phyloP scores from a whole-genome alignment of 768 basidiomycete genomes.

The Trametes elegans region DNA sequence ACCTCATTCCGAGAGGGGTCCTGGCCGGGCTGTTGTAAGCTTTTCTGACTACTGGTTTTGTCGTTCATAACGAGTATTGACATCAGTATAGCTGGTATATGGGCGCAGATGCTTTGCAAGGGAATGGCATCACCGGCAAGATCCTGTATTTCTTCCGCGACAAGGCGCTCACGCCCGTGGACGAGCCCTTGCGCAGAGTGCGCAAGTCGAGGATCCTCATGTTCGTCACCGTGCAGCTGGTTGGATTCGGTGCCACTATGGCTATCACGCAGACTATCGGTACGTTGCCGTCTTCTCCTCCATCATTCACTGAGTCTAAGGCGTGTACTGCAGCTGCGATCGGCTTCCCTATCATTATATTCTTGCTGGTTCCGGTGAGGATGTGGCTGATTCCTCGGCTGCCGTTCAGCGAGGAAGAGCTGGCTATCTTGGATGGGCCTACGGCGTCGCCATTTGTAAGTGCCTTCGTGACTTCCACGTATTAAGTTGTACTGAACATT shows the following conservation, averaged over 20 bases:
- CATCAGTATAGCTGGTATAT: constrained; percentile 72
- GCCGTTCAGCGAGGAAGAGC: constrained; percentile 73
- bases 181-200: constrained; percentile 76
- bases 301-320: neutral
- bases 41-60: neutral
- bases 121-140: constrained; percentile 81
- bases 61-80: neutral
- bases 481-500: neutral
- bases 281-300: constrained; percentile 29
- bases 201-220: constrained; percentile 70
- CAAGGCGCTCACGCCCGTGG: constrained; percentile 50
- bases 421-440: constrained; percentile 84
- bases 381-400: constrained; percentile 68
- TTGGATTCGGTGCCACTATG: constrained; percentile 86
- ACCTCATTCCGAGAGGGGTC: constrained; percentile 77
- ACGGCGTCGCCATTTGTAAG: constrained; percentile 85
- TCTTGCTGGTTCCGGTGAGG: constrained; percentile 77
- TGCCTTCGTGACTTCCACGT: constrained; percentile 22
- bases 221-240: constrained; percentile 72
- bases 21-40: constrained; percentile 84
- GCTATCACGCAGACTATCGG: constrained; percentile 89
- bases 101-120: constrained; percentile 78
- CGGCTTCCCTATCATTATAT: constrained; percentile 87
- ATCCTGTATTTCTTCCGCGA: constrained; percentile 80
- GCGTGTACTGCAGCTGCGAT: constrained; percentile 63